Evolutionary conservation across 148 eudicot genomes (phyloP).

Genomic region (Rhododendron griersonianum): DNA sequence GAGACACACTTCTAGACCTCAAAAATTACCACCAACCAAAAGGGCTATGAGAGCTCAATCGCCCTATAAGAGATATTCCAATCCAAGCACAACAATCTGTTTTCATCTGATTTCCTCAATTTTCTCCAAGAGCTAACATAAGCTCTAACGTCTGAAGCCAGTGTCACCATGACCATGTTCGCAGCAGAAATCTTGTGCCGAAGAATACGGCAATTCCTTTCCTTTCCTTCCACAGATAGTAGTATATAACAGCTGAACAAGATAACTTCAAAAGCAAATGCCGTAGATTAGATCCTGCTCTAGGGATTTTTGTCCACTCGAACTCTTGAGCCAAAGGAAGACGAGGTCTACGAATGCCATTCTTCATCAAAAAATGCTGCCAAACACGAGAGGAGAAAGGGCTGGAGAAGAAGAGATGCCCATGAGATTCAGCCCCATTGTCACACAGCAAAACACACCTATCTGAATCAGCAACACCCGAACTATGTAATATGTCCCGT

Average conservation of each 20-base stretch:
- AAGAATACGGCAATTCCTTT: no score
- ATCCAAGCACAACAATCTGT: neutral
- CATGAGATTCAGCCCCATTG: neutral
- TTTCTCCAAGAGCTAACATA: no score
- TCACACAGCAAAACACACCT: neutral
- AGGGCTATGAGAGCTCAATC: neutral
- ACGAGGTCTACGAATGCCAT: neutral
- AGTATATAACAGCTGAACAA: no score
- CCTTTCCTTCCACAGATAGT: no score
- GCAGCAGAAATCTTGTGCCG: neutral
- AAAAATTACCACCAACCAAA: neutral
- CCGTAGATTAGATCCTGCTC: neutral
- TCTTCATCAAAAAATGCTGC: neutral
- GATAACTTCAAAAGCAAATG: neutral
- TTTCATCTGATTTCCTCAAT: no score
- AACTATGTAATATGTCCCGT: neutral
- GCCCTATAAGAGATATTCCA: neutral
- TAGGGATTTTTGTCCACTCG: neutral
- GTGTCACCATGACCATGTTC: neutral
- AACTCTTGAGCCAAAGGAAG: neutral
- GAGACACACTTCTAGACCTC: neutral
- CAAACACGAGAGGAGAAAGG: neutral
- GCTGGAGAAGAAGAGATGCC: neutral
- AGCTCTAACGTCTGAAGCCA: neutral
- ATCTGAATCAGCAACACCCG: neutral